A percentile compares a stretch with the other conserved stretches of the same genome.
These are phyloP conservation scores for Geranium brycei DNA, from an alignment of 345 rosid species.

Conservation along the genomic window DNA sequence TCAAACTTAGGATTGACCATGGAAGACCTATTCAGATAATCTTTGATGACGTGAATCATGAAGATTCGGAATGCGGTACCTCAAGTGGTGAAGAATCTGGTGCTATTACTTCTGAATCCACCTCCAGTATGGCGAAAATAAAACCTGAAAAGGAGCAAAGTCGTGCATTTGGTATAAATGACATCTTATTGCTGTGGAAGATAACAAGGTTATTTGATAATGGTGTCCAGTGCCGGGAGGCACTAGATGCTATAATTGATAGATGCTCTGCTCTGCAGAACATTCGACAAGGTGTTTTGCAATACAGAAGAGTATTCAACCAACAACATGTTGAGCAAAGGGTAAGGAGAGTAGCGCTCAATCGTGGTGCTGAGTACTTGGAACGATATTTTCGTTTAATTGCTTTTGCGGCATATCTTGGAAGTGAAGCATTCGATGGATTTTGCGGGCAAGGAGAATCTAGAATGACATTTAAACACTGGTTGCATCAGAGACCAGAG, in stretches of 20 bases:
- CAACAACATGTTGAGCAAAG: slow-evolving; percentile 75
- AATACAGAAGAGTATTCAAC: slow-evolving; percentile 72
- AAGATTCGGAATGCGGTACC: slow-evolving; percentile 59
- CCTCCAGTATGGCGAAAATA: slow-evolving; percentile 20
- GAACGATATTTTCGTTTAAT: slow-evolving; percentile 83
- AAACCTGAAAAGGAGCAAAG: slow-evolving; percentile 36
- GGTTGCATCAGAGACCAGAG: slow-evolving; percentile 87
- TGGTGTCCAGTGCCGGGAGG: slow-evolving; percentile 85
- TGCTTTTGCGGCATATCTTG: slow-evolving; percentile 96
- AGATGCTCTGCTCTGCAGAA: slow-evolving; percentile 95
- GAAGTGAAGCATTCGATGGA: slow-evolving; percentile 87
- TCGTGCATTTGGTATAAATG: slow-evolving; percentile 78
- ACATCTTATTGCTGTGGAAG: slow-evolving; percentile 73
- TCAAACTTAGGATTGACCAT: slow-evolving; percentile 69
- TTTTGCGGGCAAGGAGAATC: slow-evolving; percentile 67
- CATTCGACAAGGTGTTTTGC: slow-evolving; percentile 81
- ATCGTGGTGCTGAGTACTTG: slow-evolving; percentile 90
- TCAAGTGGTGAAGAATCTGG: slow-evolving; percentile 88
- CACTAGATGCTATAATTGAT: slow-evolving; percentile 82
- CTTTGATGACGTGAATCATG: slow-evolving; percentile 37
- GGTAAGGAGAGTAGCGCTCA: slow-evolving; percentile 75
- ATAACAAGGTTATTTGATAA: slow-evolving; percentile 86
- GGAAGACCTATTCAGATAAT: slow-evolving; percentile 79
- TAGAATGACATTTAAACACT: slow-evolving; percentile 69
- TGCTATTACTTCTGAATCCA: slow-evolving; percentile 26